Conservation (phyloP, 805 yeast genomes). For the Candida boleticola region DNA sequence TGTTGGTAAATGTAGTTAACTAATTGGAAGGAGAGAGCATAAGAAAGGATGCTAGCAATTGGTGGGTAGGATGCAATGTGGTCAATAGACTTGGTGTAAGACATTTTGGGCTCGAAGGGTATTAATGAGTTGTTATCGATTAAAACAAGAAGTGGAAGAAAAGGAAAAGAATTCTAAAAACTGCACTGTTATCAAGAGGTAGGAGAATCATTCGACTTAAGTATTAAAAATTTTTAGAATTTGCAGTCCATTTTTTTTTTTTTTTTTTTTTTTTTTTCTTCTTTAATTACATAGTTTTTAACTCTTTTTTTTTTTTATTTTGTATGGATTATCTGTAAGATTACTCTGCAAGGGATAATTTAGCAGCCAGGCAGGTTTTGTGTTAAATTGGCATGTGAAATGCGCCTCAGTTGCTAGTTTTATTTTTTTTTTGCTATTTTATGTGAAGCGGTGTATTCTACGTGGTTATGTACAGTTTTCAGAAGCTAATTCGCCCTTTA, state of each 20-base stretch:
- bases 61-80: slow-evolving; percentile 33
- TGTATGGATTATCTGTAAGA: too few species aligned
- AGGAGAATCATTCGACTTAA: background rate
- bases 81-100: slow-evolving; percentile 23
- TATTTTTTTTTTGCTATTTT: too few species aligned
- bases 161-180: background rate
- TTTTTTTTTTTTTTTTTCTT: too few species aligned
- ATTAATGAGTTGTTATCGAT: too few species aligned
- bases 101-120: too few species aligned
- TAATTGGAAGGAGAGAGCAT: slow-evolving; percentile 23
- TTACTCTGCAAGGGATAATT: background rate
- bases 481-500: too few species aligned
- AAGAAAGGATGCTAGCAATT: slow-evolving; percentile 21
- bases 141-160: background rate
- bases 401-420: background rate
- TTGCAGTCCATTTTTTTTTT: background rate
- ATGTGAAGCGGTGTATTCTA: too few species aligned
- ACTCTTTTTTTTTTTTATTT: background rate
- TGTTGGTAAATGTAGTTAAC: slow-evolving; percentile 23
- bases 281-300: too few species aligned
- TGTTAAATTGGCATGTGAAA: background rate
- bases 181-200: too few species aligned
- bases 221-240: background rate
- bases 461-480: too few species aligned
- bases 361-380: background rate